These are phyloP conservation scores for Penicillium sp. DNA, from an alignment of 2,329 filamentous ascomycete genomes.

Conservation along the genomic window DNA sequence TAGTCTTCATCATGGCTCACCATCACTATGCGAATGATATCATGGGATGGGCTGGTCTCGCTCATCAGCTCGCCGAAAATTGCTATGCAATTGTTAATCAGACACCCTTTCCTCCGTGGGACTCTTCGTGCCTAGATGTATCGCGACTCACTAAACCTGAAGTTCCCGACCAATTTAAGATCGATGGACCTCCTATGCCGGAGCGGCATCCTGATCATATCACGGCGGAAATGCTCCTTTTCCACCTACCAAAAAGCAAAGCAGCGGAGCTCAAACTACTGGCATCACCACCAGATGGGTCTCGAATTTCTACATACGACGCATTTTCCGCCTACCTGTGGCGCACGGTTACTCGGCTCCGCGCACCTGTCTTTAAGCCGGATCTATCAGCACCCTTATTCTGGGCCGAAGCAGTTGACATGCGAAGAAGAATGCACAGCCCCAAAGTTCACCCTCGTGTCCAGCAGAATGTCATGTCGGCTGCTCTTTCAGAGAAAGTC, in stretches of 20 bases:
- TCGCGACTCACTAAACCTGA: conserved; percentile 38
- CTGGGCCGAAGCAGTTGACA: conserved; percentile 47
- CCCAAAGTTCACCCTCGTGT: conserved; percentile 39
- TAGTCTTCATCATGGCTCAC: conserved; percentile 48
- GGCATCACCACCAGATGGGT: conserved; percentile 38
- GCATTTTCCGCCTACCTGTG: conserved; percentile 51
- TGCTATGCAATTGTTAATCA: conserved; percentile 40
- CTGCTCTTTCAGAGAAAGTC: conserved; percentile 4
- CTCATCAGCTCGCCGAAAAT: conserved; percentile 50
- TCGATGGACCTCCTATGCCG: conserved; percentile 15
- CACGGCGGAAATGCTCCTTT: conserved; percentile 36
- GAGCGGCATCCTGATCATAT: conserved; percentile 17
- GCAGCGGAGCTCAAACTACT: conserved; percentile 45
- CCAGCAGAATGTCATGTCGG: conserved; percentile 43
- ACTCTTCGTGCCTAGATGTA: conserved; percentile 41
- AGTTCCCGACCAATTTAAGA: conserved; percentile 28
- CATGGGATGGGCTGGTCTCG: conserved; percentile 47
- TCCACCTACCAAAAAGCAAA: conserved; percentile 53
- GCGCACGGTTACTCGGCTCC: conserved; percentile 43
- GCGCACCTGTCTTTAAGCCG: conserved; percentile 39
- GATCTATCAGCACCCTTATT: conserved; percentile 32
- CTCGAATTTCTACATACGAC: conserved; percentile 54
- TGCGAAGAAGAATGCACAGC: conserved; percentile 41
- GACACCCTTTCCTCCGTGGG: conserved; percentile 40
- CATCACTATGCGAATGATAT: conserved; percentile 52